phyloP scores from a whole-genome alignment of 2,329 filamentous ascomycete genomes.

The Ustulina deusta region DNA sequence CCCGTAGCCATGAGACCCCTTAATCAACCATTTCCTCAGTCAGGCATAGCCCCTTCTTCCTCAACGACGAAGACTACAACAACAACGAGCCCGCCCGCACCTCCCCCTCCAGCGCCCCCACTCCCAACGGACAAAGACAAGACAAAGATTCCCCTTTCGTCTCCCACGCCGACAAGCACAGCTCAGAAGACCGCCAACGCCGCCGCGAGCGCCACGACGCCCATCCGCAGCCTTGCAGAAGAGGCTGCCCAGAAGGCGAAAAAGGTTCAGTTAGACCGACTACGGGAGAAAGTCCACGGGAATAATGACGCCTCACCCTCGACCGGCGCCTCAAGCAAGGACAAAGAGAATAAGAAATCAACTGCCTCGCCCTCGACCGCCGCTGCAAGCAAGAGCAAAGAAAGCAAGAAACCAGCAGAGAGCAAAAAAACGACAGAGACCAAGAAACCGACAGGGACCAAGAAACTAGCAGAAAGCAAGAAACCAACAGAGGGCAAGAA shows the following conservation, averaged over 20 bases:
- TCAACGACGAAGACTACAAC: constrained; percentile 43
- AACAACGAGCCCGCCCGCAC: constrained; percentile 26
- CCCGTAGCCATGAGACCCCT: constrained; percentile 51
- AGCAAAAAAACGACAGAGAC: constrained; percentile 27
- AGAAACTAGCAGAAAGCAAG: too few species aligned
- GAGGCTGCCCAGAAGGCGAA: constrained; percentile 75
- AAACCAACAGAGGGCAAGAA: too few species aligned
- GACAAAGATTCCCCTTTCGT: constrained; percentile 44
- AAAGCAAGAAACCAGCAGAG: too few species aligned
- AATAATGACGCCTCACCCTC: constrained; percentile 51
- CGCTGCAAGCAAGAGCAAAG: too few species aligned
- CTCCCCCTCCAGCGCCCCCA: constrained; percentile 44
- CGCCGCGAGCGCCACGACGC: constrained; percentile 46
- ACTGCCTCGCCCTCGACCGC: too few species aligned
- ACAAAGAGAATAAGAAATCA: constrained; percentile 37
- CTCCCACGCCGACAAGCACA: constrained; percentile 27
- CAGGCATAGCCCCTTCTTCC: constrained; percentile 57
- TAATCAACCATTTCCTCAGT: constrained; percentile 43
- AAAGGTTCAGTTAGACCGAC: constrained; percentile 65
- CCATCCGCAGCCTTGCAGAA: constrained; percentile 68
- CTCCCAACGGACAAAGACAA: constrained; percentile 50
- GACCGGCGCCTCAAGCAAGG: constrained; percentile 15
- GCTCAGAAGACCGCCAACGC: constrained; percentile 44
- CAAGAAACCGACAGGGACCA: constrained; percentile 12
- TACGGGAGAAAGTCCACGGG: constrained; percentile 67